These are phyloP conservation scores for Trypanosoma boissoni DNA, from an alignment of 208 protist species.

Conservation along the genomic window DNA sequence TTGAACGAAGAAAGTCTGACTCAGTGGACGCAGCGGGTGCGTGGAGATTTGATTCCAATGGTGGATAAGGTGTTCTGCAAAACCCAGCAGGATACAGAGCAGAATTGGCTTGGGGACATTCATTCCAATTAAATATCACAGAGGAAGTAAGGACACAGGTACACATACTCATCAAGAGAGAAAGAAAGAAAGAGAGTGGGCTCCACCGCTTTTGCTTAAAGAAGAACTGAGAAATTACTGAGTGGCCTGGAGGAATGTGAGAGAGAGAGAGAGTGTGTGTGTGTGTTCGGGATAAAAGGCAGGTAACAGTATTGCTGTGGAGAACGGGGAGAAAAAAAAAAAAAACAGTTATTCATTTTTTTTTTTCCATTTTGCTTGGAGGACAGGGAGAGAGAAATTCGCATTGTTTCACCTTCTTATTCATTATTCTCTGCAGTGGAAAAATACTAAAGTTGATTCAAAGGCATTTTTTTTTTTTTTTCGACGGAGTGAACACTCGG, in stretches of 20 bases:
- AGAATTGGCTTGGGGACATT: conserved; percentile 22
- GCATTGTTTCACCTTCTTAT: neutral
- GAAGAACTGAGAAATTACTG: neutral
- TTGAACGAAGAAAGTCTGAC: conserved; percentile 21
- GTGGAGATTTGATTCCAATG: conserved; percentile 23
- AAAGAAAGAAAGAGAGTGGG: neutral
- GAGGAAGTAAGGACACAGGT: neutral
- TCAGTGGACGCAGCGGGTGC: conserved; percentile 25
- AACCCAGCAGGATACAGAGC: conserved; percentile 22
- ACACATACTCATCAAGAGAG: neutral
- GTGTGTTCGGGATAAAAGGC: conserved; percentile 12
- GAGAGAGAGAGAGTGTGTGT: neutral
- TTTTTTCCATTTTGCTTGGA: conserved; percentile 1
- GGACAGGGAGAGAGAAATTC: conserved; percentile 12
- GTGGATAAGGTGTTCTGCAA: conserved; percentile 25
- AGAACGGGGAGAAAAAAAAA: conserved; percentile 15
- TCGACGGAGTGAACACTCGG: neutral
- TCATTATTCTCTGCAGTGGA: neutral
- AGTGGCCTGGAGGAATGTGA: neutral
- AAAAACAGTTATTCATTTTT: conserved; percentile 1
- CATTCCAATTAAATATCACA: neutral
- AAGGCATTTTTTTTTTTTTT: conserved; percentile 18
- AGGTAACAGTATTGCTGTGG: conserved; percentile 14
- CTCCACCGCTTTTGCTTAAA: too few species aligned
- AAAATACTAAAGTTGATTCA: too few species aligned